phyloP scores from a whole-genome alignment of 164 flowering plant species.

The Nymphaea thermarum region DNA sequence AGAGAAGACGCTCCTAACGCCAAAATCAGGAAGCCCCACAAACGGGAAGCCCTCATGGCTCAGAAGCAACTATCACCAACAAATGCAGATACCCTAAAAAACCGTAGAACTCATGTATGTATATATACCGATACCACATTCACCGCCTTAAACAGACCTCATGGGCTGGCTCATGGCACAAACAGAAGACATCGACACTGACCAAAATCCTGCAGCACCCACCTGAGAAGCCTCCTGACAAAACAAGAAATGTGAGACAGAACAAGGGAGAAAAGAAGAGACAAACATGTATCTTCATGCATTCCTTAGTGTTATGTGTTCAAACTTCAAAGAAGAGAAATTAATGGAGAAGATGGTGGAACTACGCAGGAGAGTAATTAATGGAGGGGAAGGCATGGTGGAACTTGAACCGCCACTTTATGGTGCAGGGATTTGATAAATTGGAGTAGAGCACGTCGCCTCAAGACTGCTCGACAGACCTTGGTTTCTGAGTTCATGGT shows the following conservation, averaged over 20 bases:
- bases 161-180: background rate
- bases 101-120: background rate
- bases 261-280: background rate
- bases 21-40: conserved; percentile 5
- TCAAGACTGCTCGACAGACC: background rate
- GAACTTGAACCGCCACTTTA: background rate
- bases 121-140: background rate
- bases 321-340: too few relatives aligned
- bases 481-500: background rate
- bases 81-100: background rate
- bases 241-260: background rate
- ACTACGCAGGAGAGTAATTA: too few relatives aligned
- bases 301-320: too few relatives aligned
- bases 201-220: background rate
- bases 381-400: background rate
- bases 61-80: background rate
- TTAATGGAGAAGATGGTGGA: too few relatives aligned
- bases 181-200: background rate
- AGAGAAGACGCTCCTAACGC: conserved; percentile 5
- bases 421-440: background rate
- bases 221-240: background rate
- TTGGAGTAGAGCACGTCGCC: background rate
- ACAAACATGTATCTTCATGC: background rate
- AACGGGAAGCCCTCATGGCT: conserved; percentile 6
- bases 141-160: background rate